Evolutionary conservation across 2,329 filamentous ascomycete species (phyloP).

Genomic region (Paradendryphiella salina): DNA sequence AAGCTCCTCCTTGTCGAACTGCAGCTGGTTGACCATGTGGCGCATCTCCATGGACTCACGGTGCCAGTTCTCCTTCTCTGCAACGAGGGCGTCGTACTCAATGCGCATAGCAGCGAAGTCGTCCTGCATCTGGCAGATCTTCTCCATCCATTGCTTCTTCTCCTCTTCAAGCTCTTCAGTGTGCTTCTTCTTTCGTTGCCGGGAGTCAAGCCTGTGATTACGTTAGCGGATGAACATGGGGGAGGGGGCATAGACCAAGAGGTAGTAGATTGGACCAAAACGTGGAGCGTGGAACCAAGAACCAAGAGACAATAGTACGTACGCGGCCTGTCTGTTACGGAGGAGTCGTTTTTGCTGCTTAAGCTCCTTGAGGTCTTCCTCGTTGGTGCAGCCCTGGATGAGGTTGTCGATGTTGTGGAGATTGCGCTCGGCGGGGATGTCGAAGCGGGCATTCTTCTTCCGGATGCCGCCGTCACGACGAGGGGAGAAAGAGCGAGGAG

Average conservation of each 20-base stretch:
- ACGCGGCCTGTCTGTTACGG: slow-evolving; percentile 96
- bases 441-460: slow-evolving; percentile 98
- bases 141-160: slow-evolving; percentile 84
- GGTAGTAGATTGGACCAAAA: slow-evolving; percentile 35
- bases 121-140: slow-evolving; percentile 78
- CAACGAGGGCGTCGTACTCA: slow-evolving; percentile 56
- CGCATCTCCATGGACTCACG: slow-evolving; percentile 74
- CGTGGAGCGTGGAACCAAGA: slow-evolving; percentile 35
- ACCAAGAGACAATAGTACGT: slow-evolving; percentile 55
- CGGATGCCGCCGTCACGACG: slow-evolving; percentile 83
- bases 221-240: slow-evolving; percentile 43
- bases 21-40: slow-evolving; percentile 74
- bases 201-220: slow-evolving; percentile 77
- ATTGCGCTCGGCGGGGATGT: slow-evolving; percentile 92
- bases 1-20: slow-evolving; percentile 88
- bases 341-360: slow-evolving; percentile 97
- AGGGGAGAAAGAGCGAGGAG: slow-evolving; percentile 74
- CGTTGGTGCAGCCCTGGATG: slow-evolving; percentile 84
- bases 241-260: slow-evolving; percentile 39
- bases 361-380: slow-evolving; percentile 94
- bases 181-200: slow-evolving; percentile 97
- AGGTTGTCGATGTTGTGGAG: slow-evolving; percentile 92
- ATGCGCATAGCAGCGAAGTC: slow-evolving; percentile 69
- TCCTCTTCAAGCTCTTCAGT: slow-evolving; percentile 95
- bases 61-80: slow-evolving; percentile 67